phyloP scores from a whole-genome alignment of 2,329 filamentous ascomycete genomes.

The Cladophialophora chaetospira region DNA sequence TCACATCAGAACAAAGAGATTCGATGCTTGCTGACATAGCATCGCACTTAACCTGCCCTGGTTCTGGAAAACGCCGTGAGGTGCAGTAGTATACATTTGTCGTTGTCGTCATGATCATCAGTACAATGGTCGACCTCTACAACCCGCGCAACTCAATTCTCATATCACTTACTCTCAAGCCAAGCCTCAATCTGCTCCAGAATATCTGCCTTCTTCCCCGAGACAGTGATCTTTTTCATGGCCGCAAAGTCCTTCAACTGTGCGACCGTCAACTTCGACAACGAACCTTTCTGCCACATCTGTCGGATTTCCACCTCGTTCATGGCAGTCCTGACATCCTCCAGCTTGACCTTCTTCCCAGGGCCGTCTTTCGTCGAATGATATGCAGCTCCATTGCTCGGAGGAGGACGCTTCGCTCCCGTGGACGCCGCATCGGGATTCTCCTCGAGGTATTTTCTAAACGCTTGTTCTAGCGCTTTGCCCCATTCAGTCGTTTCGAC shows the following conservation, averaged over 20 bases:
- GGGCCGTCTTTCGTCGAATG: slow-evolving; percentile 16
- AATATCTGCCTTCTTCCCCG: slow-evolving; percentile 54
- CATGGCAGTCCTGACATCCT: slow-evolving; percentile 28
- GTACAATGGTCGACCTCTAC: no score
- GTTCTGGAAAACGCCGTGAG: no score
- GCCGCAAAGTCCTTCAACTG: slow-evolving; percentile 51
- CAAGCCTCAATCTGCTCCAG: slow-evolving; percentile 53
- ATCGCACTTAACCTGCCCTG: neutral
- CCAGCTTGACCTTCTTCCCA: slow-evolving; percentile 55
- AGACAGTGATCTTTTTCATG: slow-evolving; percentile 44
- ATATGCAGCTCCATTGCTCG: slow-evolving; percentile 23
- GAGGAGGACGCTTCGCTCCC: slow-evolving; percentile 50
- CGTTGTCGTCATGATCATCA: no score
- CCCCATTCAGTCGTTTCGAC: slow-evolving; percentile 78
- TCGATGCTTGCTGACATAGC: neutral
- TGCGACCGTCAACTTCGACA: slow-evolving; percentile 51
- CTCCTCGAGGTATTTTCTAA: slow-evolving; percentile 45
- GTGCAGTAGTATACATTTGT: no score
- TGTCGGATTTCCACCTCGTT: slow-evolving; percentile 44
- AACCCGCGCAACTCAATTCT: no score
- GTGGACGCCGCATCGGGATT: slow-evolving; percentile 45
- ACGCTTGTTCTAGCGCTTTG: slow-evolving; percentile 64
- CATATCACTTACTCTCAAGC: slow-evolving; percentile 47
- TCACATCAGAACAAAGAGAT: no score
- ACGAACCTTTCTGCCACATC: slow-evolving; percentile 45